Percentiles rank a stretch among this genome's conserved stretches.
These are phyloP conservation scores for Stephanodiscus triporus DNA, from an alignment of 108 stramenopile species.

Conservation along the genomic window DNA sequence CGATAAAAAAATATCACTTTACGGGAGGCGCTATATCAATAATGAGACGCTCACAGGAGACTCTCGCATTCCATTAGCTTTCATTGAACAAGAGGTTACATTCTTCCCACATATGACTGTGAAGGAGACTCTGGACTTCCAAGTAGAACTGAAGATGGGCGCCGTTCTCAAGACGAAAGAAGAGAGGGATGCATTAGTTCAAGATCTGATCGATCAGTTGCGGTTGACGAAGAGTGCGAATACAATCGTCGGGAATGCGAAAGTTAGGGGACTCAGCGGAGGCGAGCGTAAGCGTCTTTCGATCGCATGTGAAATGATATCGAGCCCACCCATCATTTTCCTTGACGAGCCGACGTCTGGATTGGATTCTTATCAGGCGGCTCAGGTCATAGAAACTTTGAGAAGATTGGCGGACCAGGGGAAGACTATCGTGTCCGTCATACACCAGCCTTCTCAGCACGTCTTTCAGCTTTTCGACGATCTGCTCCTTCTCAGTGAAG, in stretches of 20 bases:
- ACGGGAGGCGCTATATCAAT: conserved; percentile 75
- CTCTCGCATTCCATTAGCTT: conserved; percentile 68
- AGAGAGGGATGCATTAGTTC: conserved; percentile 63
- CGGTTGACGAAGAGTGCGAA: conserved; percentile 76
- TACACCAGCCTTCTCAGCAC: conserved; percentile 89
- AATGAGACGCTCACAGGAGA: conserved; percentile 62
- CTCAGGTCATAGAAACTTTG: conserved; percentile 70
- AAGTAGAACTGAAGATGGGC: conserved; percentile 85
- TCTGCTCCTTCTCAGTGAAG: conserved; percentile 82
- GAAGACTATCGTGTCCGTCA: conserved; percentile 84
- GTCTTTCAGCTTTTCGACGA: conserved; percentile 87
- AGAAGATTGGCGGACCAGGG: conserved; percentile 76
- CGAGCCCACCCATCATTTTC: conserved; percentile 73
- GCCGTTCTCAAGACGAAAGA: conserved; percentile 55
- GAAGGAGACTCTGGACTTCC: conserved; percentile 79
- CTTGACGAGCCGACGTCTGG: conserved; percentile 84
- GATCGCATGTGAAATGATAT: conserved; percentile 89
- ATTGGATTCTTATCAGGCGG: conserved; percentile 79
- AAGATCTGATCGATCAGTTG: conserved; percentile 68
- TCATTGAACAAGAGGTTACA: conserved; percentile 79
- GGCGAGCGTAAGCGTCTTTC: conserved; percentile 87
- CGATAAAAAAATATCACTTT: conserved; percentile 57
- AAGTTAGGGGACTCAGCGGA: conserved; percentile 83
- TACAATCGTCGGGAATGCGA: conserved; percentile 82
- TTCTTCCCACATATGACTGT: conserved; percentile 93